Percentiles rank a stretch among this genome's conserved stretches.
phyloP scores from a whole-genome alignment of 1,139 yeast species.

The Geotrichum phurueaensis region DNA sequence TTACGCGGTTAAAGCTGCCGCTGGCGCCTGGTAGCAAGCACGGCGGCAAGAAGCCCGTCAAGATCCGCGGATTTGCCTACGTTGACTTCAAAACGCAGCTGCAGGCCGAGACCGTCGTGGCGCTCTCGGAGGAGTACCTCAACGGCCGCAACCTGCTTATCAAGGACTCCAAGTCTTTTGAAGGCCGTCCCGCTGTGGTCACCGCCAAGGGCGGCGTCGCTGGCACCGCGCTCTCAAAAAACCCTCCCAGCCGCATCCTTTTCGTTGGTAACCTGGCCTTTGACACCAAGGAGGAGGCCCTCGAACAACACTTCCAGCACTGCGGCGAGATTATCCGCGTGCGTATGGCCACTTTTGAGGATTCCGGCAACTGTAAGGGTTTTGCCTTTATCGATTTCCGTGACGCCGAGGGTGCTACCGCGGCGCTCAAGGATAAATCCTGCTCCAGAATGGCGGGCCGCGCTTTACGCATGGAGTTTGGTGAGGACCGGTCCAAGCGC shows the following conservation, averaged over 20 bases:
- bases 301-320: slow-evolving; percentile 68
- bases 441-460: slow-evolving; percentile 67
- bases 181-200: slow-evolving; percentile 76
- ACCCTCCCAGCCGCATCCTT: slow-evolving; percentile 82
- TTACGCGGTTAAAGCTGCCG: slow-evolving; percentile 42
- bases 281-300: slow-evolving; percentile 78
- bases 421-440: slow-evolving; percentile 68
- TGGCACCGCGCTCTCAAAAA: slow-evolving; percentile 32
- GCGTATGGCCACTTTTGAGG: slow-evolving; percentile 96
- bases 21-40: slow-evolving; percentile 21
- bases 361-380: slow-evolving; percentile 93
- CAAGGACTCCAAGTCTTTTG: slow-evolving; percentile 73
- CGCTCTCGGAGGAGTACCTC: slow-evolving; percentile 61
- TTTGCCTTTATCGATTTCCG: slow-evolving; percentile 88
- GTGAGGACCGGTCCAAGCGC: slow-evolving; percentile 89
- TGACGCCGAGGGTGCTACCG: slow-evolving; percentile 73
- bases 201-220: slow-evolving; percentile 17
- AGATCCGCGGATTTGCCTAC: slow-evolving; percentile 77
- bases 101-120: slow-evolving; percentile 60
- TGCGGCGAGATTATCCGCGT: slow-evolving; percentile 77
- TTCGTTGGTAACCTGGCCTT: slow-evolving; percentile 92
- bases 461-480: slow-evolving; percentile 79
- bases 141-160: slow-evolving; percentile 84
- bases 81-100: slow-evolving; percentile 66
- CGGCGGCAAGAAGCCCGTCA: slow-evolving; percentile 18